phyloP scores from a whole-genome alignment of 1,284 basidiomycete species.

The Cystobasidiaceae sp. region DNA sequence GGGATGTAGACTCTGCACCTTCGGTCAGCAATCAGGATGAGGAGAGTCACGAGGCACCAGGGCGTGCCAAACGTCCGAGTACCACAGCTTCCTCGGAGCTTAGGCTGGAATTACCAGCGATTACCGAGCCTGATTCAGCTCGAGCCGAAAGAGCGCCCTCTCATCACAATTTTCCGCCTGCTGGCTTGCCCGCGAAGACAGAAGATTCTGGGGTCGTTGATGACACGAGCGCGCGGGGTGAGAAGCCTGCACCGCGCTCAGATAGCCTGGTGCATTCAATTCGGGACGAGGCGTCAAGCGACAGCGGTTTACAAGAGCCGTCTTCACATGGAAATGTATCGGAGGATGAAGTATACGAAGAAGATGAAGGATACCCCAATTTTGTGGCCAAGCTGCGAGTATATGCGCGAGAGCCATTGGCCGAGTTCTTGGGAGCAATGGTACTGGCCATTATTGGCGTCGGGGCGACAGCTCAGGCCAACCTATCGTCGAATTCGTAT shows the following conservation, averaged over 20 bases:
- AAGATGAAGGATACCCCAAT: constrained; percentile 23
- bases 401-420: constrained; percentile 37
- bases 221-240: no score
- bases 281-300: background rate
- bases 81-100: no score
- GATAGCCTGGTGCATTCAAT: no score
- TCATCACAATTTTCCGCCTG: no score
- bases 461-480: constrained; percentile 11
- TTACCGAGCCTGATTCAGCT: no score
- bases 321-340: background rate
- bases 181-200: no score
- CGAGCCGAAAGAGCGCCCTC: no score
- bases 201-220: no score
- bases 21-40: no score
- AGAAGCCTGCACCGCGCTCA: no score
- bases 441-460: constrained; percentile 35
- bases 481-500: background rate
- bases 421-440: constrained; percentile 39
- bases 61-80: no score
- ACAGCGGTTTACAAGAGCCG: background rate
- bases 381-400: constrained; percentile 30
- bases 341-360: background rate
- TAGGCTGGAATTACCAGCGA: no score
- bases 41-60: background rate
- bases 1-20: background rate